These are phyloP conservation scores for Neodidymelliopsis sp. DNA, from an alignment of 2,329 filamentous ascomycete species.

Conservation along the genomic window DNA sequence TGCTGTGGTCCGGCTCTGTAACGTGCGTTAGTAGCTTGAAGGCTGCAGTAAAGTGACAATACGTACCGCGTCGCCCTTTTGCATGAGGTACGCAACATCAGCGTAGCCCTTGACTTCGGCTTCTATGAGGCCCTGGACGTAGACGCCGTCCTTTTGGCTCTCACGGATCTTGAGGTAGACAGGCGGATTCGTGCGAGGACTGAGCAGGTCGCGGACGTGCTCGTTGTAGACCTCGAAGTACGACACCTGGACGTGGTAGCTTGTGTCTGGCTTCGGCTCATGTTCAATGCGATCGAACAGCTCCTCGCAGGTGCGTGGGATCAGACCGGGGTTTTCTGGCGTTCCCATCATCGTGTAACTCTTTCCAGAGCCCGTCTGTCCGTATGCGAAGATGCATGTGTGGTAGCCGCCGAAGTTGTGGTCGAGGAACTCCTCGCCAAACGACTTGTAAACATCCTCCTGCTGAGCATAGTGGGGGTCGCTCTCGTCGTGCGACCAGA, in stretches of 20 bases:
- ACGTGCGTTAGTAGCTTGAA: conserved; percentile 13
- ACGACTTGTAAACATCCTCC: conserved; percentile 89
- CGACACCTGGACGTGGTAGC: conserved; percentile 95
- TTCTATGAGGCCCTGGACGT: conserved; percentile 95
- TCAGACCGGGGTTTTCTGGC: conserved; percentile 84
- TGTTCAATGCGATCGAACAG: conserved; percentile 91
- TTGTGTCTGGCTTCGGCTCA: conserved; percentile 86
- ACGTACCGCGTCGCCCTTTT: conserved; percentile 73
- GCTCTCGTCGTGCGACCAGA: conserved; percentile 86
- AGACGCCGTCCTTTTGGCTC: conserved; percentile 91
- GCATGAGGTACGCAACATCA: conserved; percentile 92
- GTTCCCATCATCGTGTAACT: conserved; percentile 98
- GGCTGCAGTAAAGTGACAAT: not conserved
- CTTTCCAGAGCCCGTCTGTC: conserved; percentile 96
- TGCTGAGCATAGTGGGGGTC: conserved; percentile 91
- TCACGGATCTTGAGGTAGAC: conserved; percentile 98
- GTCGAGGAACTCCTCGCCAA: conserved; percentile 96
- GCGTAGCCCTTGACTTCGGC: conserved; percentile 85
- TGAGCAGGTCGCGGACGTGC: conserved; percentile 92
- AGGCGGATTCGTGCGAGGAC: conserved; percentile 78
- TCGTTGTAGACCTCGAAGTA: conserved; percentile 99
- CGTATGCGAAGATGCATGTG: conserved; percentile 98
- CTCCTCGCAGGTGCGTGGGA: conserved; percentile 94
- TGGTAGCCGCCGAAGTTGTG: conserved; percentile 99
- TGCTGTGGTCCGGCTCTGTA: conserved; percentile 78